Conservation (phyloP, 257 asterid genomes). For the Gentiana straminea region DNA sequence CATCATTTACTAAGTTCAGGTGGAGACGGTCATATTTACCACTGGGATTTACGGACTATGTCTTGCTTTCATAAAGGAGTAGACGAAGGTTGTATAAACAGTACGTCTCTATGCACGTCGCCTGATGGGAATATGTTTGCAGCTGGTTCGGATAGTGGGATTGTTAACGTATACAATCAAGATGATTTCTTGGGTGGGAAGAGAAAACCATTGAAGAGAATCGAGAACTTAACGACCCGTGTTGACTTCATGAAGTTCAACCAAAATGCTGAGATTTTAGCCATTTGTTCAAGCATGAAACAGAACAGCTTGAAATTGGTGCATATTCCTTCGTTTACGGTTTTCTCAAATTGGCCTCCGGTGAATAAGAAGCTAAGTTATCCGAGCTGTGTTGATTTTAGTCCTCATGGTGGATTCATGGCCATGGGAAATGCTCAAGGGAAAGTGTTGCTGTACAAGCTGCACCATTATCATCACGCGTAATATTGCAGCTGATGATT, state of each 20-base stretch:
- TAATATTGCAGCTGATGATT: constrained; percentile 12
- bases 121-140: constrained; percentile 68
- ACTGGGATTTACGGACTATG: constrained; percentile 80
- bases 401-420: constrained; percentile 94
- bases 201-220: constrained; percentile 64
- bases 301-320: constrained; percentile 68
- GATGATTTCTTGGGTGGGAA: constrained; percentile 71
- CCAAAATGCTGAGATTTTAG: constrained; percentile 61
- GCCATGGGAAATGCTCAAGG: constrained; percentile 83
- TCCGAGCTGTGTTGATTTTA: constrained; percentile 72
- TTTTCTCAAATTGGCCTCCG: constrained; percentile 86
- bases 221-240: constrained; percentile 65
- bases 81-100: constrained; percentile 87
- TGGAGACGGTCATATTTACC: constrained; percentile 84
- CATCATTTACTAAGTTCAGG: constrained; percentile 59
- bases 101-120: constrained; percentile 61
- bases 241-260: constrained; percentile 81
- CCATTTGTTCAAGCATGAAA: constrained; percentile 79
- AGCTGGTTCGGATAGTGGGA: constrained; percentile 89
- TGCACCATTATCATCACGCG: constrained; percentile 80
- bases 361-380: constrained; percentile 32
- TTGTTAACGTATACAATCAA: constrained; percentile 61
- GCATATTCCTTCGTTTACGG: constrained; percentile 58
- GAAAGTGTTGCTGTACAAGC: constrained; percentile 67
- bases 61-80: constrained; percentile 70